Base-by-base conservation (phyloP, 1,139 yeast genomes). In the Pichia sp. region DNA sequence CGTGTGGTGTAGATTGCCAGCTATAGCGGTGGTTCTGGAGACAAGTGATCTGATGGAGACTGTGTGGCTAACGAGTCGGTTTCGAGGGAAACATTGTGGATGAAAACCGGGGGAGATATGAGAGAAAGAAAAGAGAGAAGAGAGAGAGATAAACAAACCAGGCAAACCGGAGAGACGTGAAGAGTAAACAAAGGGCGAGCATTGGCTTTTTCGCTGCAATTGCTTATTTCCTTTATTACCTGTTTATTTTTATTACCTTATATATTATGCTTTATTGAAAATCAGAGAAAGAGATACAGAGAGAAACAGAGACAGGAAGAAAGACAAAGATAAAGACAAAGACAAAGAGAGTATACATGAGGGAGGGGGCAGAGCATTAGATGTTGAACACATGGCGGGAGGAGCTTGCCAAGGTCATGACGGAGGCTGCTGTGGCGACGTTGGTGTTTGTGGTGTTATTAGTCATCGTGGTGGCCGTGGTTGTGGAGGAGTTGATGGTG, bases 321-420 rank as follows among this genome's bases (percentile, higher is more conserved):
- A 20, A 20, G 24, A 20, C 24, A 20, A 20, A 20, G 24, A 20
- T 3, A 20, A 20, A 20, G 24, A 20, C 24, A 20, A 20, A 20
- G 24, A 20, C 24, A 20, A 20, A 20, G 29, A 30, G 16, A n/a
- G 12, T 20, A 16, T 17, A 31, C 16, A 27, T n/a, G 17, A 33
- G 31, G 30, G 31, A 33, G 20, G 3, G 34, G 12, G 34, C 36
- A 20, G 24, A 20, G 24, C 24, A 14, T 14, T 49, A 41, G 24
- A 40, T 27, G 8, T 16, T 17, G 20, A 43, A 38, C 6, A 50
- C 64, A 54, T 81, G 70, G 51, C 84, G 66, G 4, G 82, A 74
- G 1, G 80, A 75, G 55, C 81, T 75, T 2, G 85, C 84, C 58
- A 80, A 68, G 0, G 85, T 80, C 24, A 80, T 75, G 17, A 80